These are phyloP conservation scores for Puccinellia tenuiflora DNA, from an alignment of 176 grass and related monocot species.

Conservation along the genomic window DNA sequence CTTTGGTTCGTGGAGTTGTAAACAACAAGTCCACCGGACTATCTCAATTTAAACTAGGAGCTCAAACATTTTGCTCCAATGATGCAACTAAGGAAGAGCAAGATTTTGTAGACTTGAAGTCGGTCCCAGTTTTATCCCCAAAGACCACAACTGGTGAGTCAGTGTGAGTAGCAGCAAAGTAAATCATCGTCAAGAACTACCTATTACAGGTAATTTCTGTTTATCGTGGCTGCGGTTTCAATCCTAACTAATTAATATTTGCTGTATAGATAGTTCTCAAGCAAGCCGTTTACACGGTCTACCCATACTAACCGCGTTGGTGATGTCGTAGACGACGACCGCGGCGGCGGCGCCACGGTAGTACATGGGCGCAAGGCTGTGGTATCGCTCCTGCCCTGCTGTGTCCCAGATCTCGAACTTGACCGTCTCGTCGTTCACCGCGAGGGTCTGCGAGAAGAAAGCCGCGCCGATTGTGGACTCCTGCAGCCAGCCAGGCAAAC, in stretches of 20 bases:
- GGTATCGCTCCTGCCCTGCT: constrained; percentile 87
- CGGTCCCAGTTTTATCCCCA: neutral
- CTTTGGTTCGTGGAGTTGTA: no score
- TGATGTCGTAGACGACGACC: constrained; percentile 83
- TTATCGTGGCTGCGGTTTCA: neutral
- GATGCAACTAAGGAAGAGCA: neutral
- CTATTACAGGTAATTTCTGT: neutral
- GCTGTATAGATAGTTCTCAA: neutral
- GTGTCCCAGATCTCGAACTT: constrained; percentile 99
- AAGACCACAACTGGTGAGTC: neutral
- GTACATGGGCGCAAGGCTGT: constrained; percentile 94
- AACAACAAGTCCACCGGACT: neutral
- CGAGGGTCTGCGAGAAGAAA: constrained; percentile 90
- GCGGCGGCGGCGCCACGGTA: constrained; percentile 79
- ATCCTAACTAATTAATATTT: neutral
- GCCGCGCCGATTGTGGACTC: constrained; percentile 90
- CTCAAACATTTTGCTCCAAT: neutral
- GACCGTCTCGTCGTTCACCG: constrained; percentile 62
- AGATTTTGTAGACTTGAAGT: neutral
- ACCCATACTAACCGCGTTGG: constrained; percentile 59
- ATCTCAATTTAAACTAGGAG: neutral
- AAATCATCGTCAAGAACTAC: neutral
- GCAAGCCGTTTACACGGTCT: neutral
- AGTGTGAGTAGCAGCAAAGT: neutral
- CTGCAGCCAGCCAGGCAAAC: constrained; percentile 22